Conservation (phyloP, 495 filamentous ascomycete species). For the Tuber borchii region DNA sequence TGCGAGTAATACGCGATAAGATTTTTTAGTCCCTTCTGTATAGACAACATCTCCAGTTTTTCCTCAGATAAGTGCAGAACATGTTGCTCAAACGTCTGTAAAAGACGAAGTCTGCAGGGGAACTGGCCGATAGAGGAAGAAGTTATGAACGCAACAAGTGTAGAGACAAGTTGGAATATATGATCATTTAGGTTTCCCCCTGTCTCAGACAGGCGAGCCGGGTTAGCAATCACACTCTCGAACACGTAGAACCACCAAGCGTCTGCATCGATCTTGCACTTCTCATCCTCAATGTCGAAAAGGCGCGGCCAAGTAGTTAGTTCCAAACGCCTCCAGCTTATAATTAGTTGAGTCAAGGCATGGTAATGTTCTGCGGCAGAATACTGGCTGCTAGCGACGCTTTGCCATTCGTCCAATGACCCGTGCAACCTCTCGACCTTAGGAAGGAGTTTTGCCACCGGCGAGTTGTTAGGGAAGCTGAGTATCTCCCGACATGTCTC, state of each 20-base stretch:
- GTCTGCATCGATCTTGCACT: slow-evolving; percentile 64
- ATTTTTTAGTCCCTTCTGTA: slow-evolving; percentile 62
- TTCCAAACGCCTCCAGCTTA: slow-evolving; percentile 84
- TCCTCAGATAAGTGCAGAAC: slow-evolving; percentile 53
- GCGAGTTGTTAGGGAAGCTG: slow-evolving; percentile 69
- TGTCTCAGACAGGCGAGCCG: slow-evolving; percentile 56
- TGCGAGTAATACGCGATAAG: slow-evolving; percentile 66
- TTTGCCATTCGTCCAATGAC: slow-evolving; percentile 85
- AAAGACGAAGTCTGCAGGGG: slow-evolving; percentile 59
- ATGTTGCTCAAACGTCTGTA: slow-evolving; percentile 64
- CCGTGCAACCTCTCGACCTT: slow-evolving; percentile 77
- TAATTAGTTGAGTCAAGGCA: slow-evolving; percentile 64
- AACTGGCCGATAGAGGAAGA: slow-evolving; percentile 76
- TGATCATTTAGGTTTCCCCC: slow-evolving; percentile 56
- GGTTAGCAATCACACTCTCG: slow-evolving; percentile 71
- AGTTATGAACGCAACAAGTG: slow-evolving; percentile 67
- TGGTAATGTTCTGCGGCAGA: slow-evolving; percentile 63
- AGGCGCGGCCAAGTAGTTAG: slow-evolving; percentile 83
- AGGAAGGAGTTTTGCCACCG: slow-evolving; percentile 74
- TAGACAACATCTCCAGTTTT: slow-evolving; percentile 49
- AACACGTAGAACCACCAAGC: slow-evolving; percentile 98
- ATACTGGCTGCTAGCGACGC: slow-evolving; percentile 73
- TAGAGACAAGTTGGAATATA: slow-evolving; percentile 59
- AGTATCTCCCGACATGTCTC: slow-evolving; percentile 64
- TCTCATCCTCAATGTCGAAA: slow-evolving; percentile 75